phyloP scores from a whole-genome alignment of 2,329 filamentous ascomycete species.

The Colletotrichum lupini region DNA sequence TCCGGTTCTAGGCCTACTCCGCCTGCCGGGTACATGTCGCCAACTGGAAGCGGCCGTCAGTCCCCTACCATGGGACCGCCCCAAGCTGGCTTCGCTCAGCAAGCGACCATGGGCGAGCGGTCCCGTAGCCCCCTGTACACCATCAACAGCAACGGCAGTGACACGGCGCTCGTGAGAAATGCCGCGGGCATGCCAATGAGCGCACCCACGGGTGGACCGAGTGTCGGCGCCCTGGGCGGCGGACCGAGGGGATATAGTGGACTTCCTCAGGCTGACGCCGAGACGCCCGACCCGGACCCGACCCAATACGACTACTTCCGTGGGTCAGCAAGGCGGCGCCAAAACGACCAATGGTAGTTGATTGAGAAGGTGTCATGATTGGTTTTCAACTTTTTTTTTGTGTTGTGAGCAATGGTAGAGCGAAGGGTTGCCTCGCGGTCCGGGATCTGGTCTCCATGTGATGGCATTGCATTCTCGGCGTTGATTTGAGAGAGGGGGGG shows the following conservation, averaged over 20 bases:
- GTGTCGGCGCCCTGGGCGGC: constrained; percentile 64
- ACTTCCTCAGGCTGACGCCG: constrained; percentile 64
- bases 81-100: constrained; percentile 30
- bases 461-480: constrained; percentile 30
- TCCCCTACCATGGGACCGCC: constrained; percentile 29
- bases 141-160: constrained; percentile 61
- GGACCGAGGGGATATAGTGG: constrained; percentile 70
- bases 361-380: not conserved
- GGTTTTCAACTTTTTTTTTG: constrained; percentile 4
- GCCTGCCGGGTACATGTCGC: constrained; percentile 38
- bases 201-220: constrained; percentile 52
- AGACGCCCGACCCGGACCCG: constrained; percentile 52
- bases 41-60: constrained; percentile 24
- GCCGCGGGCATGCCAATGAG: constrained; percentile 64
- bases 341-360: constrained; percentile 54
- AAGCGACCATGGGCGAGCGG: constrained; percentile 36
- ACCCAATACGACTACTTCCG: constrained; percentile 69
- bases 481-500: not conserved
- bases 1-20: constrained; percentile 29
- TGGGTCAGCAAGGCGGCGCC: constrained; percentile 45
- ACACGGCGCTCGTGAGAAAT: constrained; percentile 61
- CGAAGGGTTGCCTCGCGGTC: constrained; percentile 12
- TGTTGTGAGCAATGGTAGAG: constrained; percentile 25
- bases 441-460: constrained; percentile 16
- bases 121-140: constrained; percentile 61